A percentile compares a stretch with the other conserved stretches of the same genome.
Evolutionary conservation across 2,329 filamentous ascomycete genomes (phyloP).

Genomic region (Laburnicola sp.): DNA sequence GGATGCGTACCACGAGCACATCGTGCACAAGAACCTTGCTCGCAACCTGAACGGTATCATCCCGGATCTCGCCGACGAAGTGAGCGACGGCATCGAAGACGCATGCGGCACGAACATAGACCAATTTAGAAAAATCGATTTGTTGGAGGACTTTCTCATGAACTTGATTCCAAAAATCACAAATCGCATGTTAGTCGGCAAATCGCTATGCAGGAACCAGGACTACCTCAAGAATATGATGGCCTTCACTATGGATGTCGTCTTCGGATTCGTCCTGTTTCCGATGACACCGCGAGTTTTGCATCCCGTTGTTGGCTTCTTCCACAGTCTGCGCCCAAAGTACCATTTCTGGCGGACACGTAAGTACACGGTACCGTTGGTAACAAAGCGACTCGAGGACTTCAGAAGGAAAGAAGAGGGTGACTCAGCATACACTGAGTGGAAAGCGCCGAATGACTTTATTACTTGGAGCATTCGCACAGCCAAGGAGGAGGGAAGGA

Average conservation of each 20-base stretch:
- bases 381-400: conserved; percentile 54
- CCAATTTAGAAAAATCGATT: conserved; percentile 43
- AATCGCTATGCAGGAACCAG: conserved; percentile 51
- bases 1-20: conserved; percentile 48
- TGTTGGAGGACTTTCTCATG: conserved; percentile 42
- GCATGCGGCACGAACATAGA: conserved; percentile 45
- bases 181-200: conserved; percentile 52
- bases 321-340: conserved; percentile 53
- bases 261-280: conserved; percentile 41
- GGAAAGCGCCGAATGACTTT: conserved; percentile 58
- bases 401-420: conserved; percentile 49
- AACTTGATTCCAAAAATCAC: conserved; percentile 47
- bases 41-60: conserved; percentile 45
- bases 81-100: conserved; percentile 37
- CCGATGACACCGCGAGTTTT: conserved; percentile 54
- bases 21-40: conserved; percentile 48
- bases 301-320: conserved; percentile 54
- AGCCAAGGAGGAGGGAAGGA: conserved; percentile 51
- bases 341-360: conserved; percentile 53
- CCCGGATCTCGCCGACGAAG: conserved; percentile 45
- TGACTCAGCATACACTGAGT: conserved; percentile 48
- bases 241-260: conserved; percentile 55
- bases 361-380: conserved; percentile 52
- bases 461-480: conserved; percentile 61
- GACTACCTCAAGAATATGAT: conserved; percentile 54